phyloP scores from a whole-genome alignment of 257 asterid genomes.

The Ilex asprella region DNA sequence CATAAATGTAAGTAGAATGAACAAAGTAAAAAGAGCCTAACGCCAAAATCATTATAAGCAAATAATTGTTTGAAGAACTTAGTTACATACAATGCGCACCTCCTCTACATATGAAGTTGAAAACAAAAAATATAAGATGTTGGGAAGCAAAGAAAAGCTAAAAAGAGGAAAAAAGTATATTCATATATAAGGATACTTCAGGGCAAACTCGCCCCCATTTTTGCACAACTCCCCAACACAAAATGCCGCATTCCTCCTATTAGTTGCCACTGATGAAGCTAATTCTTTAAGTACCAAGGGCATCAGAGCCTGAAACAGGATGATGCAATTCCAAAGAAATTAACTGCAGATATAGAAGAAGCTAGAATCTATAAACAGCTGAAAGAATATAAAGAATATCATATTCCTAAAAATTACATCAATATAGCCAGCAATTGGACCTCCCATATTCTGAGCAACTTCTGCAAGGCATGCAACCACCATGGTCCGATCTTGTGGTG shows the following conservation, averaged over 20 bases:
- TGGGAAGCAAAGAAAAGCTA: neutral
- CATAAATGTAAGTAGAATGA: conserved; percentile 17
- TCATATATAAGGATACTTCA: conserved; percentile 60
- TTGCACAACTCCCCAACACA: conserved; percentile 97
- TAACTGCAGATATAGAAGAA: conserved; percentile 11
- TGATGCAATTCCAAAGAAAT: conserved; percentile 9
- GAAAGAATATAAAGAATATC: neutral
- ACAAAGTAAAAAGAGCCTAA: neutral
- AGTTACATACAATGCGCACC: neutral
- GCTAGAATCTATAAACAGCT: neutral
- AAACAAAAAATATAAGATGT: conserved; percentile 6
- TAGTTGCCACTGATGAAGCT: conserved; percentile 74
- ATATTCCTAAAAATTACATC: conserved; percentile 44
- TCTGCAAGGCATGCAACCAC: conserved; percentile 98
- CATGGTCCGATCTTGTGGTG: conserved; percentile 92
- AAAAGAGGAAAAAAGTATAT: conserved; percentile 1
- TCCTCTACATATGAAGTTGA: conserved; percentile 3
- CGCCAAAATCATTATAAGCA: neutral
- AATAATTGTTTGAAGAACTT: neutral
- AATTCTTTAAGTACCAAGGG: conserved; percentile 88
- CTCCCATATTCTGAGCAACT: conserved; percentile 98
- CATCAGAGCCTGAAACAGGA: conserved; percentile 63
- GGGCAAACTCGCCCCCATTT: conserved; percentile 76
- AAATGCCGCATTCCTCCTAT: conserved; percentile 95
- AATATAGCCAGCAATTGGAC: conserved; percentile 80